Base-by-base conservation (phyloP, 768 basidiomycete genomes). In the Calocera viscosa region DNA sequence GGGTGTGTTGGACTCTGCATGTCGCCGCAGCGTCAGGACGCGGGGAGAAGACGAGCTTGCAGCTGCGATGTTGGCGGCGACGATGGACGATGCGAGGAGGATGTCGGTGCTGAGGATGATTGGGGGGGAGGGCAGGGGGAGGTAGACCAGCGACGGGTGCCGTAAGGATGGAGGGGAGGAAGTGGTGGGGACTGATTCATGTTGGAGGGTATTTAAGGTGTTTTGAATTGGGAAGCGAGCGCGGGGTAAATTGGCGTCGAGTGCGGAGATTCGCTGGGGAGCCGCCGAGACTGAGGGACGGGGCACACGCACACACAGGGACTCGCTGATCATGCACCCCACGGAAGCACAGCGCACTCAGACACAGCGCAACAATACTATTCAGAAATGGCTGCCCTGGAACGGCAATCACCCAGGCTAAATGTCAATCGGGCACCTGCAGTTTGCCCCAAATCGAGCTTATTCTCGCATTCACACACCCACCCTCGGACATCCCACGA, bases 181-280 rank as follows among this genome's bases (percentile, higher is more conserved):
- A 19, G 22, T 11, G 53, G 14, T 11, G 30, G 24, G 53, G 30
- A 26, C 30, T 10, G 19, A 2, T 60, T 12, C 8, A 60, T 60
- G 30, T 12, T 49, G 14, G 53, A 24, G 24, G 26, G 53, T 60
- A 60, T 60, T 60, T 60, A 60, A 60, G 53, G 53, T 60, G 53
- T 60, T 26, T 32, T 60, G 53, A 60, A 60, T 60, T 11, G 53
- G n/a, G 53, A 26, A 60, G 26, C 53, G 30, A 60, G 11, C 2
- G 53, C 24, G 53, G 53, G 53, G 30, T 26, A 60, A 32, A 5
- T 38, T 5, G 35, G 8, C 19, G 19, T 47, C 43, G 16, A 24
- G 24, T 17, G 24, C 19, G 24, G 43, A 47, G 43, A 47, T 47
- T 17, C 19, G 19, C 19, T 17, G 24, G 43, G 43, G 43, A 17